These are phyloP conservation scores for Lachancea mirantina DNA, from an alignment of 805 yeast genomes.

Conservation along the genomic window DNA sequence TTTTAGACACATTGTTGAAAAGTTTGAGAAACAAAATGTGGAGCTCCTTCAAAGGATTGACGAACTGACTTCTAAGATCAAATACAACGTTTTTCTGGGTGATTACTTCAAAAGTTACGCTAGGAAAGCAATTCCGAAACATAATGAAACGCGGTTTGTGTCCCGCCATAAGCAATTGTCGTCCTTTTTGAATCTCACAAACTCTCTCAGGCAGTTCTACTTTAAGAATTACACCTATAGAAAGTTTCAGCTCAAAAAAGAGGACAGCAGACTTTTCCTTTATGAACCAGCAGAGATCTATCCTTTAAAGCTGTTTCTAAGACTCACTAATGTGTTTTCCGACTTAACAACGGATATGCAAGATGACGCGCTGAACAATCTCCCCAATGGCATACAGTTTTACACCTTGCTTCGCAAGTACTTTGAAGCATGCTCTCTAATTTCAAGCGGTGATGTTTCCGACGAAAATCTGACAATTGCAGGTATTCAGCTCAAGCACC, in stretches of 20 bases:
- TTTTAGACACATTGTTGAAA: slow-evolving; percentile 1
- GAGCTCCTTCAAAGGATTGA: slow-evolving; percentile 4
- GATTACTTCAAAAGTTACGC: slow-evolving; percentile 2
- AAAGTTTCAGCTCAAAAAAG: slow-evolving; percentile 4
- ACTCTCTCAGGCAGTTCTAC: slow-evolving; percentile 1
- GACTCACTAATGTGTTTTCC: slow-evolving; percentile 2
- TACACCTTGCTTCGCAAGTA: slow-evolving; percentile 1
- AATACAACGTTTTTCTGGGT: slow-evolving; percentile 6
- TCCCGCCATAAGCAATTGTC: slow-evolving; percentile 2
- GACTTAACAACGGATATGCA: slow-evolving; percentile 5
- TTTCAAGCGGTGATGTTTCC: slow-evolving; percentile 1
- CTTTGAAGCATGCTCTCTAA: slow-evolving; percentile 4
- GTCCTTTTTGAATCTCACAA: slow-evolving; percentile 3
- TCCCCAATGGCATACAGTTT: slow-evolving; percentile 5
- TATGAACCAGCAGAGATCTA: slow-evolving; percentile 2
- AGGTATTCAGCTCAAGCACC: slow-evolving; percentile 2
- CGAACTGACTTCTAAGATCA: slow-evolving; percentile 4
- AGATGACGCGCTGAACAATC: slow-evolving; percentile 5
- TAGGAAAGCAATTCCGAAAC: slow-evolving; percentile 1
- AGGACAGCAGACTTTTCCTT: slow-evolving; percentile 3
- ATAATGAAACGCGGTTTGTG: slow-evolving; percentile 3
- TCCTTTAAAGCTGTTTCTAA: slow-evolving; percentile 3
- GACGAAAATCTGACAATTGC: slow-evolving; percentile 1
- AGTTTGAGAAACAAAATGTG: slow-evolving; percentile 2
- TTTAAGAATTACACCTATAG: slow-evolving; percentile 2